Evolutionary conservation across 257 asterid species (phyloP).

Genomic region (Penstemon eatonii): DNA sequence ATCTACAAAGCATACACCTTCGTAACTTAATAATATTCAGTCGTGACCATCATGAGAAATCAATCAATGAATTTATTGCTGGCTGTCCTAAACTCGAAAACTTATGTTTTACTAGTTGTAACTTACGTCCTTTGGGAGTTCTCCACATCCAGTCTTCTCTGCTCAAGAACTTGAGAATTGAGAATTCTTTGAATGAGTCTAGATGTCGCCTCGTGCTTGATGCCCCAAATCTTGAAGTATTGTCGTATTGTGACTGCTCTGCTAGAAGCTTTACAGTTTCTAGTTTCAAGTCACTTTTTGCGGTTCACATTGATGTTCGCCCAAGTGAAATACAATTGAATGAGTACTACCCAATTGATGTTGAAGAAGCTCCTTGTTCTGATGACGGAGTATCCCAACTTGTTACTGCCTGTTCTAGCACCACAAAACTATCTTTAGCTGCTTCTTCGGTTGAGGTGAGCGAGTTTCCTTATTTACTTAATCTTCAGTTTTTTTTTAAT

Average conservation of each 20-base stretch:
- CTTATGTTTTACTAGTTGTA: background rate
- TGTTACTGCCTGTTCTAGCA: slow-evolving; percentile 1
- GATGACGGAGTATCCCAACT: background rate
- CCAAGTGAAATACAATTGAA: background rate
- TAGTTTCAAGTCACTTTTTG: background rate
- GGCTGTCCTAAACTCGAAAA: background rate
- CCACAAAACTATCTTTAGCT: slow-evolving; percentile 3
- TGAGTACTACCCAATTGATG: background rate
- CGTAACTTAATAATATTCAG: too few relatives aligned
- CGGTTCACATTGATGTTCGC: background rate
- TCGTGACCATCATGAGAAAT: too few relatives aligned
- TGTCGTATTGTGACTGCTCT: background rate
- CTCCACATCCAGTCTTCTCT: background rate
- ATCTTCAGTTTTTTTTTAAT: too few relatives aligned
- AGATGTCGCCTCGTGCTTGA: background rate
- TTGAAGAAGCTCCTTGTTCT: background rate
- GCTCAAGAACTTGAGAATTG: background rate
- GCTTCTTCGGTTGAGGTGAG: background rate
- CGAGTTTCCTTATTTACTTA: background rate
- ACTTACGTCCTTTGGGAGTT: background rate
- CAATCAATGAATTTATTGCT: background rate
- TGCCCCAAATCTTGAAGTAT: background rate
- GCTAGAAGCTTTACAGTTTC: background rate
- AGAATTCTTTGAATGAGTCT: background rate
- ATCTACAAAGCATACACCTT: background rate